Evolutionary conservation across 257 asterid genomes (phyloP), one percentile per base, ranked within the genome.

Genomic region (Ilex asprella): DNA sequence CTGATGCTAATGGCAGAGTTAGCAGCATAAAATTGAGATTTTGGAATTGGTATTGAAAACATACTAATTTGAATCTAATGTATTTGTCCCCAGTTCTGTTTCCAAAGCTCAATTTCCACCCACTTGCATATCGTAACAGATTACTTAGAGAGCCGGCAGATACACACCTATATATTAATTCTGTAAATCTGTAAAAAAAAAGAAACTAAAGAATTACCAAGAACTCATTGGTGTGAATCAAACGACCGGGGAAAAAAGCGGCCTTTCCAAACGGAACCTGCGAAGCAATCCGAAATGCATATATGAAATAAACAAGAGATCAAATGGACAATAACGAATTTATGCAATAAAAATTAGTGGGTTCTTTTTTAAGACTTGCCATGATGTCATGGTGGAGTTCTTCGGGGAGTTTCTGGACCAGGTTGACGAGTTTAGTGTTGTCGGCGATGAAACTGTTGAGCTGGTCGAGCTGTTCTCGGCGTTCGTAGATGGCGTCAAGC

Each of bases 181-280:
- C 27, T 21, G 27, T 21, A 21, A 21, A 21, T 21, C 1, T 21
- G 27, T n/a, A n/a, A n/a, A n/a, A 21, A 21, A 21, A 21, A 21
- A 21, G 1, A 21, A 21, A 21, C 27, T 21, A 21, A 55, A 6
- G 31, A 30, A 46, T 68, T 83, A 92, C 97, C 99, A 75, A 58
- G 44, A 87, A 82, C 64, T 92, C 95, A 79, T 89, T 89, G 64
- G 99, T 86, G 75, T 92, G 95, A 73, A 90, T 78, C 78, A 92
- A 70, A 61, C 78, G 85, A 15, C 97, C 97, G 0, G 97, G 97
- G 16, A 89, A 92, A 72, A 87, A 92, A 0, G 96, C 99, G 2
- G 96, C 99, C 76, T 81, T 84, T 5, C 99, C 99, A 68, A 85
- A 87, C 0, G 99, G 99, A 63, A 89, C 96, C 96, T 87, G 67